Evolutionary conservation across 345 rosid species (phyloP), one percentile per base, ranked within the genome.

Genomic region (Aquilaria sinensis): DNA sequence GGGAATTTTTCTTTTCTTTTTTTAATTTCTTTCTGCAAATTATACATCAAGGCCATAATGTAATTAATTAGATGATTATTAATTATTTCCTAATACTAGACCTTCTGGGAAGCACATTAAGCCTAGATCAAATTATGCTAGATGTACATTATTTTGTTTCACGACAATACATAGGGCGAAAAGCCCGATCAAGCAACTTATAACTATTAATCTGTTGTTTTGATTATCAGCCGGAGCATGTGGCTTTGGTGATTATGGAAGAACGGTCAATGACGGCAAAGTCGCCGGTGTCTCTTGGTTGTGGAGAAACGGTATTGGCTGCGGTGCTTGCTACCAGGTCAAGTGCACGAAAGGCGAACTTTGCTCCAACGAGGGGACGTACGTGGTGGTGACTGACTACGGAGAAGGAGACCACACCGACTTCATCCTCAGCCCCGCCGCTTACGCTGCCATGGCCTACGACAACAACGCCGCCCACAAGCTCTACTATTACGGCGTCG

Each of bases 261-360:
- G 84, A 75, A 82, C 74, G 1, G 70, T 90, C 31, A 81, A 88
- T 52, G 84, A 83, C 69, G 97, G 84, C 49, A 82, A 86, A 55
- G 97, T 90, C 46, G 83, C 86, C 14, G 98, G 95, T 8, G 98
- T 81, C 56, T 85, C 96, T 10, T 77, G 64, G 62, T 84, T 93
- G 47, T 93, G 67, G 76, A 73, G 61, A 69, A 81, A 87, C 64
- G 98, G 98, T 58, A 65, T 82, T 54, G 97, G 97, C 56, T 93
- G 97, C 47, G 98, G 96, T 65, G 88, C 72, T 77, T 93, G 98
- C 82, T 93, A 89, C 74, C 98, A 87, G 90, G 98, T 89, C 23
- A 41, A 15, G 41, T 92, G 96, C 81, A 89, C 67, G 8, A 73
- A 65, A 51, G 78, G 89, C 29, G 65, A 79, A 13, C 72, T 72